phyloP scores from a whole-genome alignment of 345 rosid genomes.

The Kernera saxatilis region DNA sequence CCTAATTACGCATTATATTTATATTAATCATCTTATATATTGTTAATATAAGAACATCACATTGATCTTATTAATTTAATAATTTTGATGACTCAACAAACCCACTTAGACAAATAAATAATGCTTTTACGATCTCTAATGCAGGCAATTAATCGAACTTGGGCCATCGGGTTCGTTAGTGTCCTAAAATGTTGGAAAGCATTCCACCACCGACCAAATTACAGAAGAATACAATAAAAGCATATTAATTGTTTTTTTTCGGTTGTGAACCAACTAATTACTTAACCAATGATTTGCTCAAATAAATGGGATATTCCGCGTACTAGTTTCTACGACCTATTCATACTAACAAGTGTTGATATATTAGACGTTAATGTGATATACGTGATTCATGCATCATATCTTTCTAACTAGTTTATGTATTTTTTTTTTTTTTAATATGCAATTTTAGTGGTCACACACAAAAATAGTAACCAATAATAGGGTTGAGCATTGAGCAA shows the following conservation, averaged over 20 bases:
- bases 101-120: constrained; percentile 16
- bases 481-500: constrained; percentile 8
- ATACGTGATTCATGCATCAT: constrained; percentile 16
- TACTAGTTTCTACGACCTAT: neutral
- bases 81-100: constrained; percentile 13
- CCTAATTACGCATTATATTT: neutral
- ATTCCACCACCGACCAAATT: constrained; percentile 23
- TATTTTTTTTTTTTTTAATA: no score
- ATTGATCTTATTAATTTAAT: constrained; percentile 9
- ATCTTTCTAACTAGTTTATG: neutral
- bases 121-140: neutral
- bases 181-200: constrained; percentile 26
- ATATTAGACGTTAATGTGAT: neutral
- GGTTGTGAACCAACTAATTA: neutral
- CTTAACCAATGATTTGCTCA: neutral
- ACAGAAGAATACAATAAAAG: neutral
- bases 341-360: neutral
- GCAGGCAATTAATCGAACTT: constrained; percentile 17
- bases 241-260: neutral
- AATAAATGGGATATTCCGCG: neutral
- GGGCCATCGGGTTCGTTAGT: constrained; percentile 23
- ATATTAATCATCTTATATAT: neutral
- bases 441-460: neutral
- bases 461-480: neutral
- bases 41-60: neutral